Base-by-base conservation (phyloP, 495 filamentous ascomycete genomes). In the Aspergillus heteromorphus region DNA sequence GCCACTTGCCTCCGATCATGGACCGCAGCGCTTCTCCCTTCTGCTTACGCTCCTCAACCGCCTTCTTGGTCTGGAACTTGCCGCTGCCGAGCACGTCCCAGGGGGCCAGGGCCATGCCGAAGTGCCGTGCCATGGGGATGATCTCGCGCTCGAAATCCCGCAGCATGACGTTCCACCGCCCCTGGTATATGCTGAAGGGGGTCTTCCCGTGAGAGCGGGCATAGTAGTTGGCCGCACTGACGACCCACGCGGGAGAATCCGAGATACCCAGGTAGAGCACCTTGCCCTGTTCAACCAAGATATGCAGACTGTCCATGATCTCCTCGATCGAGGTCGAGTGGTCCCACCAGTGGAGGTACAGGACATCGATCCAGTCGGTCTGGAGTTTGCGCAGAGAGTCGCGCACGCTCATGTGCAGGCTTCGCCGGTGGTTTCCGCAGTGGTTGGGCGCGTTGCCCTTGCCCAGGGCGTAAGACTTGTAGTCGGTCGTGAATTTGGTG, bases 311-410 rank as follows among this genome's bases (percentile, higher is more conserved):
- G 27, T 73, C 61, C 76, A 78, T 78, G 4, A 79, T 43, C 52
- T 79, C 76, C 9, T 69, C 61, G 20, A 78, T 65, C 9, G 65
- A 67, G 1, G 74, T 78, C 4, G 69, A 63, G 54, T 61, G 72
- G 54, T 78, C 76, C 74, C 75, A 78, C 62, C 64, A 76, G 53
- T 69, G 69, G 9, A 72, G 56, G 51, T 69, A 72, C 13, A 60
- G 43, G n/a, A 65, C 51, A 57, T 86, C 85, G 54, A 89, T 83
- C 53, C 86, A 89, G 48, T 76, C 72, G 0, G 85, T 88, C 65
- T 83, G 76, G 3, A 89, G 72, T 59, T 85, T 87, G 63, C 73
- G 68, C 57, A 90, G 65, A 30, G 73, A 79, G 8, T 65, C 70
- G 5, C 79, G 68, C 8, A 90, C 64, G 11, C 74, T 78, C 0